These are phyloP conservation scores for Phytophthora tentaculata DNA, from an alignment of 352 stramenopile genomes.

Conservation along the genomic window DNA sequence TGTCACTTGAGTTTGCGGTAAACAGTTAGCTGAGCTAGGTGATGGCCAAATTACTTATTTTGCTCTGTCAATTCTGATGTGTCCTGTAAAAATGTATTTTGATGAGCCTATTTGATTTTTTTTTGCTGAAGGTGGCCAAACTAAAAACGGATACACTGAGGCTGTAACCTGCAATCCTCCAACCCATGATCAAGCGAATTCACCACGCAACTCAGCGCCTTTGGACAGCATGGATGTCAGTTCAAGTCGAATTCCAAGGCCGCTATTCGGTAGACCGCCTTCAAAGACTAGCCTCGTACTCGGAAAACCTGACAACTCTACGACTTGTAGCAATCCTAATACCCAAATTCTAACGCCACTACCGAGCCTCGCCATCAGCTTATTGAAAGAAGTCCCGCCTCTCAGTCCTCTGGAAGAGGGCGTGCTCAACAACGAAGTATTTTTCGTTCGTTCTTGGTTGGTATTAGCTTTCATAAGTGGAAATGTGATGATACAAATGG, in stretches of 20 bases:
- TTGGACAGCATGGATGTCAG: slow-evolving; percentile 23
- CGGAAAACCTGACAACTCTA: not conserved
- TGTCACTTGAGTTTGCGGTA: too few relatives aligned
- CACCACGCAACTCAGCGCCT: not conserved
- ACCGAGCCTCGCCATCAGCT: slow-evolving; percentile 20
- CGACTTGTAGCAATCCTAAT: slow-evolving; percentile 16
- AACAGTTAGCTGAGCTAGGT: too few relatives aligned
- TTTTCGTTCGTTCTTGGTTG: slow-evolving; percentile 28
- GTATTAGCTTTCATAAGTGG: slow-evolving; percentile 20
- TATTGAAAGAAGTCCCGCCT: slow-evolving; percentile 24
- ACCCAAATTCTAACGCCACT: slow-evolving; percentile 10
- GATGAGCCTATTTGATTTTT: too few relatives aligned
- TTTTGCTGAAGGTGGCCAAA: too few relatives aligned
- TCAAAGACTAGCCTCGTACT: slow-evolving; percentile 15
- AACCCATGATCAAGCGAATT: slow-evolving; percentile 2
- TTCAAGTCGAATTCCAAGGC: slow-evolving; percentile 40
- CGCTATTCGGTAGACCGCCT: slow-evolving; percentile 36
- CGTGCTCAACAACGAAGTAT: slow-evolving; percentile 17
- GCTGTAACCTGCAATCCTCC: not conserved
- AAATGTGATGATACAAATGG: slow-evolving; percentile 26
- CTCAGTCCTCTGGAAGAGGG: slow-evolving; percentile 23
- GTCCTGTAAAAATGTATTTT: too few relatives aligned
- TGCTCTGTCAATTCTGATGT: too few relatives aligned
- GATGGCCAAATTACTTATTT: too few relatives aligned
- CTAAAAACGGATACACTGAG: not conserved